Conservation (phyloP, 495 filamentous ascomycete genomes). For the Collariella sp. region DNA sequence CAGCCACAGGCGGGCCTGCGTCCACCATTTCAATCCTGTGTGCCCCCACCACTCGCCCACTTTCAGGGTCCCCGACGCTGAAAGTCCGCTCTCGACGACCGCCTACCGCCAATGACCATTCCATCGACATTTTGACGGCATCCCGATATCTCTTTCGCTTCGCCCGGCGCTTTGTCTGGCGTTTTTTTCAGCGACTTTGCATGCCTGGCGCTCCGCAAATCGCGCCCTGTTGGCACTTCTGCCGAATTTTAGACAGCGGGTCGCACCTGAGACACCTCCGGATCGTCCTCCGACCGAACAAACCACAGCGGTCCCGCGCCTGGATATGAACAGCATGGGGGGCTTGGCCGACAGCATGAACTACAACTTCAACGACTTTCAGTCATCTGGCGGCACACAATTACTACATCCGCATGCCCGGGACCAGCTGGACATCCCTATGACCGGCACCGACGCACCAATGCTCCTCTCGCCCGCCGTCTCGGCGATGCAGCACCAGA, state of each 20-base stretch:
- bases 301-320: background rate
- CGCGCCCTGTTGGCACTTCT: background rate
- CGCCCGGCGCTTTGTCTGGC: background rate
- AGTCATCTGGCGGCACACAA: conserved; percentile 27
- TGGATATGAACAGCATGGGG: conserved; percentile 45
- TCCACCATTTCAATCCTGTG: conserved; percentile 11
- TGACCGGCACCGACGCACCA: conserved; percentile 39
- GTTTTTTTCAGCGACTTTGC: background rate
- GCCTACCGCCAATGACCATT: background rate
- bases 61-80: conserved; percentile 6
- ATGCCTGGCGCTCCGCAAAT: background rate
- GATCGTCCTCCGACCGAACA: background rate
- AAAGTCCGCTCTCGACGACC: conserved; percentile 6
- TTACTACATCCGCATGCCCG: conserved; percentile 32
- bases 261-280: background rate
- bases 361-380: conserved; percentile 44
- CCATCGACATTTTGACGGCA: background rate
- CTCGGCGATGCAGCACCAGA: conserved; percentile 36
- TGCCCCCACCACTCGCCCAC: conserved; percentile 5
- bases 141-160: background rate
- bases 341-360: conserved; percentile 37
- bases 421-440: conserved; percentile 42
- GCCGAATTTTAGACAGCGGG: background rate
- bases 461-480: conserved; percentile 34
- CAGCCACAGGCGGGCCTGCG: conserved; percentile 6